Evolutionary conservation across 345 rosid genomes (phyloP).

Genomic region (Acer campestre): DNA sequence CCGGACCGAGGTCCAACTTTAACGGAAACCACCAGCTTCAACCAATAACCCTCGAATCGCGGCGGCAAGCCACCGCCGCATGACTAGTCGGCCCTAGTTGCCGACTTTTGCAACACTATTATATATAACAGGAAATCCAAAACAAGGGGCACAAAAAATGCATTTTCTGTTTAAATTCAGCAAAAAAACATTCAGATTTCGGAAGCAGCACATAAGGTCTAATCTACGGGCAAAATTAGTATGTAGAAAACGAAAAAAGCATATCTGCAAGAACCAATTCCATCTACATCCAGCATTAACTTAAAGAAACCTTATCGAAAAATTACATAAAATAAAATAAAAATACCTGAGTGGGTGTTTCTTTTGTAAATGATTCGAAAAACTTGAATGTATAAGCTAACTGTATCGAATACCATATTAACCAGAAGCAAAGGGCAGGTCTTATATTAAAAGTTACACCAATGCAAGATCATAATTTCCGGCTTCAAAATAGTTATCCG

Average conservation of each 20-base stretch:
- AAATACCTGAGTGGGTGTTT: no score
- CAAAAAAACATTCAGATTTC: neutral
- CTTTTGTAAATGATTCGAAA: constrained; percentile 43
- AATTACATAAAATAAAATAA: no score
- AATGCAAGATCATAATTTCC: no score
- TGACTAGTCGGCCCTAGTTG: rapidly evolving
- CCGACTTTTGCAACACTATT: neutral
- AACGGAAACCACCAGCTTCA: no score
- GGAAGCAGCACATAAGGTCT: neutral
- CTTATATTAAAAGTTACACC: constrained; percentile 9
- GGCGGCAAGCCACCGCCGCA: no score
- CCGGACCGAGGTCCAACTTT: no score
- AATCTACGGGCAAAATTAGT: neutral
- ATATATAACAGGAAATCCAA: neutral
- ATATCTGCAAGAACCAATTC: neutral
- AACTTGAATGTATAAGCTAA: no score
- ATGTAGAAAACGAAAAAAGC: neutral
- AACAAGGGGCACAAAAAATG: neutral
- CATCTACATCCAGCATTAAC: neutral
- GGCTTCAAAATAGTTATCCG: neutral
- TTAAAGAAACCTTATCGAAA: neutral
- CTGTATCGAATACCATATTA: no score
- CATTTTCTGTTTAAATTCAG: neutral
- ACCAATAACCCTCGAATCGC: no score
- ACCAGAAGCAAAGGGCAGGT: constrained; percentile 9